Evolutionary conservation across 208 protist genomes (phyloP), one percentile per base, ranked within the genome.

Genomic region (Acanthamoeba culbertsoni): DNA sequence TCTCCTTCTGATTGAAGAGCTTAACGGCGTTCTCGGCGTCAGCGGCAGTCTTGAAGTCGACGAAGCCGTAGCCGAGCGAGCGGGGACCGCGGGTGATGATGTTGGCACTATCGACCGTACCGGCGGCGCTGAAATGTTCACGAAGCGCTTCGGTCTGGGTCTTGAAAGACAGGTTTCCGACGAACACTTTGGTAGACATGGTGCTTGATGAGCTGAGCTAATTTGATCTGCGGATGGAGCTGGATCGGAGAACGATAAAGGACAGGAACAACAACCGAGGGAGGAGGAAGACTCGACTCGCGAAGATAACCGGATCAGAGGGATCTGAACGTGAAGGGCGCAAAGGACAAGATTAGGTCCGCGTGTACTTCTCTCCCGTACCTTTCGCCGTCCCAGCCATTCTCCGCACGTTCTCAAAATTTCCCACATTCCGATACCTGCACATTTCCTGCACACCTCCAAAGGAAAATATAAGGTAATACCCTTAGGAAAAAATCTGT

Each of bases 11-110:
- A 77, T 96, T 94, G 33, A 96, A 28, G 12, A 43, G 48, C 12
- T 31, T 89, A 46, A 96, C 82, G 31, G 95, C 94, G 35, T 86
- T 73, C 18, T 94, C 79, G 53, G 95, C 95, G 31, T 51, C 45
- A 33, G 55, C 95, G 42, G 77, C 62, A 43, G 48, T 86, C 23
- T 71, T 88, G 90, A 96, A 96, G 37, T 95, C 94, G 37, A 96
- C 94, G 73, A 96, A 96, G 40, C 95, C 95, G 75, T 95, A 96
- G 55, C 94, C 93, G 18, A 94, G 42, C 26, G 93, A 93, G 40
- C 51, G 20, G 18, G 26, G n/a, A 23, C 93, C 90, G 40, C 90
- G 91, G 26, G 26, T 77, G 48, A 95, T 93, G 48, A 96, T 95
- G 77, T 79, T 93, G 65, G 79, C 93, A 46, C n/a, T 93, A 48